Conservation (phyloP, 805 yeast genomes). For the Komagataella pseudopastoris region DNA sequence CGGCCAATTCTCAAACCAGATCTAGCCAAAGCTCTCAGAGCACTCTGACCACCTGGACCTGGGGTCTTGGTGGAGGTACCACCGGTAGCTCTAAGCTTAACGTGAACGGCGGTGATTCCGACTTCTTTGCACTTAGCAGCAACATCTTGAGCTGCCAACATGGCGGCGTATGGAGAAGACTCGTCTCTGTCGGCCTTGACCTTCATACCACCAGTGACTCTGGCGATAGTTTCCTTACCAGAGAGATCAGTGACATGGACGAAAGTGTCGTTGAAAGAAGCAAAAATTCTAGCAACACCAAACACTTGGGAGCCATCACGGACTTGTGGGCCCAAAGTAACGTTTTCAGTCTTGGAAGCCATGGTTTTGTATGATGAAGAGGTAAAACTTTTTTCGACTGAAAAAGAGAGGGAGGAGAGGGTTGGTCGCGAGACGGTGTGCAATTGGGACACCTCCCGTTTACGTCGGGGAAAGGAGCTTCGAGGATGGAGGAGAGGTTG, state of each 20-base stretch:
- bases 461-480: background rate
- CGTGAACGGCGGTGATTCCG: slow-evolving; percentile 98
- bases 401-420: background rate
- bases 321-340: slow-evolving; percentile 72
- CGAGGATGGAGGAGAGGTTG: background rate
- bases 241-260: slow-evolving; percentile 99
- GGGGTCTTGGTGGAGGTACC: slow-evolving; percentile 99
- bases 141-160: slow-evolving; percentile 99
- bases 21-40: slow-evolving; percentile 98
- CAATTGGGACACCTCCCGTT: background rate
- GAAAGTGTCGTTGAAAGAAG: slow-evolving; percentile 99
- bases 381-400: background rate
- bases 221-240: slow-evolving; percentile 99
- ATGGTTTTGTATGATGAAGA: background rate
- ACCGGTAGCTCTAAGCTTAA: slow-evolving; percentile 99
- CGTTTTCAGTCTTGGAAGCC: slow-evolving; percentile 26
- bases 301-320: slow-evolving; percentile 97
- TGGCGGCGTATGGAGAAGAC: slow-evolving; percentile 99
- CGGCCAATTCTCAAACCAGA: slow-evolving; percentile 99
- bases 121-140: slow-evolving; percentile 99
- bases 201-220: slow-evolving; percentile 99
- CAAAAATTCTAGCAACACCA: slow-evolving; percentile 99
- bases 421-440: background rate
- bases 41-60: slow-evolving; percentile 99
- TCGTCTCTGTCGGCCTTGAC: slow-evolving; percentile 99